Percentiles rank a stretch among this genome's conserved stretches.
Evolutionary conservation across 2,329 filamentous ascomycete genomes (phyloP).

Genomic region (Colletotrichum plurivorum): DNA sequence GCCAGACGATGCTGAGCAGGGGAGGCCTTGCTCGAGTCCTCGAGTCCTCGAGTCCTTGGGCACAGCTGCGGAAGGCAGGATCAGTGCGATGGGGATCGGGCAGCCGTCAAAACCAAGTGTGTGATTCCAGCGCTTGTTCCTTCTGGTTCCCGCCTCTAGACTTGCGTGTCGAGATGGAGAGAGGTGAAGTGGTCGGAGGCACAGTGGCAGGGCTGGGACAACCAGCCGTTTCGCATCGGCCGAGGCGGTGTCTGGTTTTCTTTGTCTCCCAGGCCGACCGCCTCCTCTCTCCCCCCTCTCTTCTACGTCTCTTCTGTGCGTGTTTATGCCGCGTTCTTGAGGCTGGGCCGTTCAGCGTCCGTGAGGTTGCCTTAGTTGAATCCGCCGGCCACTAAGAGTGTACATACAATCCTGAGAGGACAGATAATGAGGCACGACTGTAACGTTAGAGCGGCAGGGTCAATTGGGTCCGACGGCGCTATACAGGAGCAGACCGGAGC

Average conservation of each 20-base stretch:
- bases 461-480: not conserved
- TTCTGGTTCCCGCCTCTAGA: conserved; percentile 4
- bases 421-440: conserved; percentile 8
- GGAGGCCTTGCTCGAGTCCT: conserved; percentile 21
- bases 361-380: conserved; percentile 35
- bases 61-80: conserved; percentile 3
- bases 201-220: conserved; percentile 12
- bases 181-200: conserved; percentile 10
- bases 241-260: conserved; percentile 38
- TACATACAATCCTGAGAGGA: not conserved
- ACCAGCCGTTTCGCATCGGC: conserved; percentile 38
- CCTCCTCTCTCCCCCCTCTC: too few relatives aligned
- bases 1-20: conserved; percentile 19
- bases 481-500: conserved; percentile 8
- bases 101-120: conserved; percentile 4
- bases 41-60: not conserved
- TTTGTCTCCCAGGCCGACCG: conserved; percentile 27
- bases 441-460: conserved; percentile 10
- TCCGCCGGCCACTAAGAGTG: conserved; percentile 16
- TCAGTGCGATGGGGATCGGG: conserved; percentile 19
- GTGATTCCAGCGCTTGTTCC: conserved; percentile 30
- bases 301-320: too few relatives aligned
- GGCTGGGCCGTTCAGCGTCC: conserved; percentile 25
- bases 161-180: conserved; percentile 11
- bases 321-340: not conserved